phyloP scores from a whole-genome alignment of 2,329 filamentous ascomycete genomes.

The Ambrosiella xylebori region DNA sequence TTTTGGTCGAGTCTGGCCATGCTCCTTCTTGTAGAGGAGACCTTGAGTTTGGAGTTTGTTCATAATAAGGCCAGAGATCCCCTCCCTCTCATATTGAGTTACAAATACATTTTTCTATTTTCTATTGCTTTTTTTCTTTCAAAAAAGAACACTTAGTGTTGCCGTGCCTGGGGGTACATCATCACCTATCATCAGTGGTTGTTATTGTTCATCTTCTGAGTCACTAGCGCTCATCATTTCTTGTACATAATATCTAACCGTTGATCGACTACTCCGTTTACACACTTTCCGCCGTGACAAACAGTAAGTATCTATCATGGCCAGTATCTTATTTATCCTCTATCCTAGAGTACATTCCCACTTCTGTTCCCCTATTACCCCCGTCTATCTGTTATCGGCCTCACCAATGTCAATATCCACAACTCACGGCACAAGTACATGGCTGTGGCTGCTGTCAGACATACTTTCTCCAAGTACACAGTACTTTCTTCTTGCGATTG shows the following conservation, averaged over 20 bases:
- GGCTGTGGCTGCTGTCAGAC: too few species aligned
- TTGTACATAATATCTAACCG: neutral
- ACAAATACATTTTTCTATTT: neutral
- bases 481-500: neutral
- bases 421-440: neutral
- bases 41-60: too few species aligned
- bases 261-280: neutral
- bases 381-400: neutral
- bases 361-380: neutral
- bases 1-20: neutral
- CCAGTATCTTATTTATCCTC: too few species aligned
- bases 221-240: neutral
- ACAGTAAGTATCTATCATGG: neutral
- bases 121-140: neutral
- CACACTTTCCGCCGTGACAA: neutral
- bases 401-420: neutral
- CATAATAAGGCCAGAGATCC: too few species aligned
- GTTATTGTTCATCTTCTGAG: neutral
- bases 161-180: too few species aligned
- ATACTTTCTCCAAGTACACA: neutral
- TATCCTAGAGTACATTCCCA: too few species aligned
- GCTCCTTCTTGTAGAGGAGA: neutral
- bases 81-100: too few species aligned
- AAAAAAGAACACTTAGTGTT: too few species aligned
- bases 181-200: neutral